Percentiles rank a stretch among this genome's conserved stretches.
These are phyloP conservation scores for Beauveria asiatica DNA, from an alignment of 2,329 filamentous ascomycete genomes.

Conservation along the genomic window DNA sequence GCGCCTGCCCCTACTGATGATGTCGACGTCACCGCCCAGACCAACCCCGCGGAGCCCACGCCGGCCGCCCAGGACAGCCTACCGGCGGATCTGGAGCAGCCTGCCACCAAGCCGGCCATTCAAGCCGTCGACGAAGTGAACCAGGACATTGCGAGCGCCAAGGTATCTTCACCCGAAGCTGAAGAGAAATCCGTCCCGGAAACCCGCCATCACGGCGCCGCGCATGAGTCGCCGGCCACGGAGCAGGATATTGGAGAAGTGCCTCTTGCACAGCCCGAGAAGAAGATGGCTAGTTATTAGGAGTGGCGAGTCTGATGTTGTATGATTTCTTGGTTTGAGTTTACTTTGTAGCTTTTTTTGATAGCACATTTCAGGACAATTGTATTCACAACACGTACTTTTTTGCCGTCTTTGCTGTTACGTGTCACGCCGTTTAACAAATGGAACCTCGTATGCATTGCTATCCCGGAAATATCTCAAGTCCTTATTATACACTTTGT, in stretches of 20 bases:
- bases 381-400: not conserved
- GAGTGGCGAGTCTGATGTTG: not conserved
- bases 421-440: not conserved
- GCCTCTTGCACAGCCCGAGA: not conserved
- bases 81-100: not conserved
- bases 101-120: not conserved
- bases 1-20: not conserved
- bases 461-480: not conserved
- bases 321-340: not conserved
- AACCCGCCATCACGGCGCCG: not conserved
- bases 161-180: not conserved
- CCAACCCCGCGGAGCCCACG: not conserved
- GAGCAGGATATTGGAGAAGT: constrained; percentile 8
- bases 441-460: not conserved
- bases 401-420: not conserved
- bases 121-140: not conserved
- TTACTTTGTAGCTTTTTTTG: not conserved
- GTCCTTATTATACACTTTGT: not conserved
- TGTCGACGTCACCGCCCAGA: not conserved
- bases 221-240: not conserved
- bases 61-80: not conserved
- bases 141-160: not conserved
- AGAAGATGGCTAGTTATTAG: not conserved
- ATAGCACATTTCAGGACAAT: not conserved
- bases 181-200: not conserved